Conservation (phyloP, 805 yeast genomes). For the Hyphopichia homilentoma region DNA sequence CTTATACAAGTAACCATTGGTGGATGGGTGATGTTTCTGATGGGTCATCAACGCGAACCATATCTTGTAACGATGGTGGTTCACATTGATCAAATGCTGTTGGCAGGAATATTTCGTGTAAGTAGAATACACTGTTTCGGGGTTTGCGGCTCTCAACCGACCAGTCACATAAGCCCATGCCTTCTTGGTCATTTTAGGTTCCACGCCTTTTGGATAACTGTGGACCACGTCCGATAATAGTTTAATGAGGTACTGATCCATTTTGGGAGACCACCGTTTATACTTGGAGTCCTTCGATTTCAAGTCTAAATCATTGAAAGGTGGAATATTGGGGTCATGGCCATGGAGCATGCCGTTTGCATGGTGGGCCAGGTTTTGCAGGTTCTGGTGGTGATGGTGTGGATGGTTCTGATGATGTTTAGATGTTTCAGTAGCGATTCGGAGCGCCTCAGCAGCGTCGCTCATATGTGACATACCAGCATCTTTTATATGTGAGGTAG, state of each 20-base stretch:
- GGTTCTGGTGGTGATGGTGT: slow-evolving; percentile 9
- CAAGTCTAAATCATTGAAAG: slow-evolving; percentile 25
- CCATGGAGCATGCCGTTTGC: slow-evolving; percentile 8
- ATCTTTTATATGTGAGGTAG: too few species aligned
- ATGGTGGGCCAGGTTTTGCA: slow-evolving; percentile 7
- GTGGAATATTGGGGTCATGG: slow-evolving; percentile 8
- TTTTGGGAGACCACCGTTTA: slow-evolving; percentile 35
- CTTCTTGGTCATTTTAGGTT: slow-evolving; percentile 31
- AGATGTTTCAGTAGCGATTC: slow-evolving; percentile 15
- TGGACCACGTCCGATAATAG: slow-evolving; percentile 34
- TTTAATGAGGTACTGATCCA: slow-evolving; percentile 32
- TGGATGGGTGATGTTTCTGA: slow-evolving; percentile 15
- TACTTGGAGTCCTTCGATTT: slow-evolving; percentile 34
- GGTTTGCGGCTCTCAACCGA: slow-evolving; percentile 32
- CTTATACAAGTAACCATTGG: slow-evolving; percentile 24
- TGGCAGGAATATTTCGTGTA: slow-evolving; percentile 38
- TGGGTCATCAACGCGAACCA: slow-evolving; percentile 33
- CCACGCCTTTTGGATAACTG: slow-evolving; percentile 26
- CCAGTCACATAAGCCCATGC: slow-evolving; percentile 37
- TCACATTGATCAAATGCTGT: slow-evolving; percentile 34
- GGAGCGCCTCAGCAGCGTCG: slow-evolving; percentile 16
- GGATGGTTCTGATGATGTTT: slow-evolving; percentile 9
- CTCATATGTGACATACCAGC: too few species aligned
- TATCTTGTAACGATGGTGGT: slow-evolving; percentile 32
- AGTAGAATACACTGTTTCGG: slow-evolving; percentile 37